phyloP scores from a whole-genome alignment of 148 eudicot genomes.

The Chenopodium suecicum region DNA sequence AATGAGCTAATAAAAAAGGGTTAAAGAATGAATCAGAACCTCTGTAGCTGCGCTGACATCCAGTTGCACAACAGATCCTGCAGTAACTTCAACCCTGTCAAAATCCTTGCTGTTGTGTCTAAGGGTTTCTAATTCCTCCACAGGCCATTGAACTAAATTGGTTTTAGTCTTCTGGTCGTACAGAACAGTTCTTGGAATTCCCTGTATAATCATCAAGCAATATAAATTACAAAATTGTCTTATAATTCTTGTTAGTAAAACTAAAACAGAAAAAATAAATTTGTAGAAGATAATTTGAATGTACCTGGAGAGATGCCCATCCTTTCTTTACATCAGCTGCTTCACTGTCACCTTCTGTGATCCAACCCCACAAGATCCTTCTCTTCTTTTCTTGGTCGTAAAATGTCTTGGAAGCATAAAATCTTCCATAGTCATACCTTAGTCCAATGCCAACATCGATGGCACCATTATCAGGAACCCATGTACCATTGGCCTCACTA shows the following conservation, averaged over 20 bases:
- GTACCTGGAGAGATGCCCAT: conserved; percentile 82
- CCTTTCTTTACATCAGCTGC: conserved; percentile 61
- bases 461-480: conserved; percentile 66
- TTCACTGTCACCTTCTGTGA: conserved; percentile 60
- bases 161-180: conserved; percentile 47
- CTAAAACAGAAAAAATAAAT: not conserved
- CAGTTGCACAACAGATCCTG: conserved; percentile 56
- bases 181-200: conserved; percentile 53
- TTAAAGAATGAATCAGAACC: conserved; percentile 27
- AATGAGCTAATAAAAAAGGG: not conserved
- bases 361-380: conserved; percentile 79
- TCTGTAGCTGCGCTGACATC: conserved; percentile 40
- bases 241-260: too few species aligned
- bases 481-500: conserved; percentile 34
- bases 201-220: conserved; percentile 13
- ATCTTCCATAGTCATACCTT: conserved; percentile 72
- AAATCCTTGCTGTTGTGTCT: conserved; percentile 36
- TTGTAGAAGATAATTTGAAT: not conserved
- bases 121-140: conserved; percentile 53
- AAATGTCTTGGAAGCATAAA: conserved; percentile 80
- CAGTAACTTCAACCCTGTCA: conserved; percentile 31
- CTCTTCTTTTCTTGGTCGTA: conserved; percentile 60
- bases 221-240: not conserved
- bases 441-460: conserved; percentile 67
- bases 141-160: conserved; percentile 61